Conservation (phyloP, 1,139 yeast species). For the Saccharomyces hybrid region DNA sequence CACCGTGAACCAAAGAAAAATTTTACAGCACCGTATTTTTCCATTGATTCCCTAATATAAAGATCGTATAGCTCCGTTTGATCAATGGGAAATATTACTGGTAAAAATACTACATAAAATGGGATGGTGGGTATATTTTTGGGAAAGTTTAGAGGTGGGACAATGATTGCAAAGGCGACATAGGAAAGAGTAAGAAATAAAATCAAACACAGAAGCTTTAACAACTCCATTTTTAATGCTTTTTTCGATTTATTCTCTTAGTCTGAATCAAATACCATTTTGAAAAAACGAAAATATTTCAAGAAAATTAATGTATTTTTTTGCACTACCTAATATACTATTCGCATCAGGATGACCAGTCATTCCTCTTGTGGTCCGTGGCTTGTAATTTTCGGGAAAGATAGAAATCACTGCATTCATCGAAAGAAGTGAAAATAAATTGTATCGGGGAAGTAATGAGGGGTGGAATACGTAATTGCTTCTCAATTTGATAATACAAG, state of each 20-base stretch:
- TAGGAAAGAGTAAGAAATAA: slow-evolving; percentile 3
- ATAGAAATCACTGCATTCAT: background rate
- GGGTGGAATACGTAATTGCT: background rate
- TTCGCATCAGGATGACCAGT: background rate
- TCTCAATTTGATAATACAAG: background rate
- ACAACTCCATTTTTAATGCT: background rate
- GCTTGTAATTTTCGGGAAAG: background rate
- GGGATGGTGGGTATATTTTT: slow-evolving; percentile 52
- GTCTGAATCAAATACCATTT: background rate
- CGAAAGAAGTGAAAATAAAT: background rate
- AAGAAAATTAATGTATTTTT: background rate
- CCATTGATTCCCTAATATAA: slow-evolving; percentile 38
- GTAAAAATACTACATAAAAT: slow-evolving; percentile 49
- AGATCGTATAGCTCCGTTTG: slow-evolving; percentile 41
- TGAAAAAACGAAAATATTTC: background rate
- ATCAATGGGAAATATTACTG: slow-evolving; percentile 40
- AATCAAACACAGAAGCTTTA: background rate
- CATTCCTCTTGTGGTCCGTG: background rate
- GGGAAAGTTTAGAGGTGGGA: slow-evolving; percentile 36
- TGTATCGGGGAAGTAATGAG: background rate
- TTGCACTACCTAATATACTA: background rate
- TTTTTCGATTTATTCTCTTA: background rate
- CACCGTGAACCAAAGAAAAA: slow-evolving; percentile 56
- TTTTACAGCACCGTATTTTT: slow-evolving; percentile 50
- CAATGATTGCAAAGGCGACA: slow-evolving; percentile 15